Evolutionary conservation across 1,284 basidiomycete species (phyloP).

Genomic region (Agroathelia rolfsii): DNA sequence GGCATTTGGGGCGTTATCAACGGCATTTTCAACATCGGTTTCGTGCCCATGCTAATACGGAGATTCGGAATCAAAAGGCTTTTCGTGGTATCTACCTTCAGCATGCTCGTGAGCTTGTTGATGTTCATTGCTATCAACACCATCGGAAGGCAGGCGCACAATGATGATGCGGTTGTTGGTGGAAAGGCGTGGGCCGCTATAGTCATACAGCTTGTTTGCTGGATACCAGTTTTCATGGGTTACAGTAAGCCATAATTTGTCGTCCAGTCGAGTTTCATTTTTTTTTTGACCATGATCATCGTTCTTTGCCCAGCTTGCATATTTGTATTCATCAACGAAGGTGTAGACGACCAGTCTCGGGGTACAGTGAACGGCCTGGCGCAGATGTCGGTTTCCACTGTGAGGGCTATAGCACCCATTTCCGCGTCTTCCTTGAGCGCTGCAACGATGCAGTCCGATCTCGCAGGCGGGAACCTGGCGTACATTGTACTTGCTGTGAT

Average conservation of each 20-base stretch:
- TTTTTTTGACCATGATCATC: background rate
- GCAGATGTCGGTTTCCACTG: conserved; percentile 38
- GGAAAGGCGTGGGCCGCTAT: conserved; percentile 19
- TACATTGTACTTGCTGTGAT: conserved; percentile 15
- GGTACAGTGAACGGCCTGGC: conserved; percentile 45
- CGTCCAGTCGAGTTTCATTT: background rate
- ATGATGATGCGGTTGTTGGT: conserved; percentile 20
- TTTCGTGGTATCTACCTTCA: conserved; percentile 12
- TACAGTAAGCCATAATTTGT: conserved; percentile 21
- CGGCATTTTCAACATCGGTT: conserved; percentile 20
- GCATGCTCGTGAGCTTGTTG: conserved; percentile 15
- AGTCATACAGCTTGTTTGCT: conserved; percentile 18
- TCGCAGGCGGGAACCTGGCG: conserved; percentile 22
- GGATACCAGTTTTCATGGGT: conserved; percentile 17
- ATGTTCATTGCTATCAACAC: conserved; percentile 20
- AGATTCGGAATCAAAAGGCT: conserved; percentile 18
- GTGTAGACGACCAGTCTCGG: conserved; percentile 24
- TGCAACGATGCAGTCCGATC: conserved; percentile 18
- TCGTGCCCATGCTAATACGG: conserved; percentile 18
- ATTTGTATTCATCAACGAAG: conserved; percentile 21
- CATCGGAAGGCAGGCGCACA: conserved; percentile 18
- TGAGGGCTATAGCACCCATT: conserved; percentile 39
- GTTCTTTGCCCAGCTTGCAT: conserved; percentile 12
- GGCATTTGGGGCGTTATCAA: conserved; percentile 24
- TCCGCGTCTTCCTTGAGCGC: conserved; percentile 26